Evolutionary conservation across 208 protist genomes (phyloP).

Genomic region (Angomonas ambiguus): DNA sequence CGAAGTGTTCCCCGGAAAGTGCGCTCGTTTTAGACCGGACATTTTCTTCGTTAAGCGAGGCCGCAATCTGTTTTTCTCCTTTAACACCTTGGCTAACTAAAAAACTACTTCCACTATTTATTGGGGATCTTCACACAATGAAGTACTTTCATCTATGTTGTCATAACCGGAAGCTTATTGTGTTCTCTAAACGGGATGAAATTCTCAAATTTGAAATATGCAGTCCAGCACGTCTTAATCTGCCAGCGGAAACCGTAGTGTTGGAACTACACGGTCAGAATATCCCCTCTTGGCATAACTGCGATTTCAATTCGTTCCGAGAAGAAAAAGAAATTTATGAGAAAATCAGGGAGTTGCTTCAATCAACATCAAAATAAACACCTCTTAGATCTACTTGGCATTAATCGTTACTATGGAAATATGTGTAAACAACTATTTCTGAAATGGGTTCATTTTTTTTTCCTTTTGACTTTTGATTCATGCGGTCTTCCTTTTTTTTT

Average conservation of each 20-base stretch:
- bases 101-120: slow-evolving; percentile 26
- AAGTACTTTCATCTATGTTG: slow-evolving; percentile 24
- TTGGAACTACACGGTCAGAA: slow-evolving; percentile 31
- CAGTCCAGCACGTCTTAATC: slow-evolving; percentile 40
- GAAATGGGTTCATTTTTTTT: background rate
- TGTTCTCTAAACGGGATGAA: slow-evolving; percentile 64
- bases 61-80: slow-evolving; percentile 55
- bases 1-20: slow-evolving; percentile 16
- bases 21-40: slow-evolving; percentile 67
- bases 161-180: slow-evolving; percentile 52
- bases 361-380: no score
- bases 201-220: slow-evolving; percentile 49
- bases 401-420: no score
- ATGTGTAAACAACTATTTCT: no score
- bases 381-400: no score
- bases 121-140: slow-evolving; percentile 61
- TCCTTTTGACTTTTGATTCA: background rate
- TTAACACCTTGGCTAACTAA: slow-evolving; percentile 38
- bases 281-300: slow-evolving; percentile 26
- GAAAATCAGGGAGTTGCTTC: slow-evolving; percentile 9
- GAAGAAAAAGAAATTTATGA: slow-evolving; percentile 3
- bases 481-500: background rate
- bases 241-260: slow-evolving; percentile 29
- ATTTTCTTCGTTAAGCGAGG: slow-evolving; percentile 74
- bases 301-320: slow-evolving; percentile 17